Evolutionary conservation across 139 green algal genomes (phyloP), one percentile per base, ranked within the genome.

Genomic region (Chlorella sorokiniana): DNA sequence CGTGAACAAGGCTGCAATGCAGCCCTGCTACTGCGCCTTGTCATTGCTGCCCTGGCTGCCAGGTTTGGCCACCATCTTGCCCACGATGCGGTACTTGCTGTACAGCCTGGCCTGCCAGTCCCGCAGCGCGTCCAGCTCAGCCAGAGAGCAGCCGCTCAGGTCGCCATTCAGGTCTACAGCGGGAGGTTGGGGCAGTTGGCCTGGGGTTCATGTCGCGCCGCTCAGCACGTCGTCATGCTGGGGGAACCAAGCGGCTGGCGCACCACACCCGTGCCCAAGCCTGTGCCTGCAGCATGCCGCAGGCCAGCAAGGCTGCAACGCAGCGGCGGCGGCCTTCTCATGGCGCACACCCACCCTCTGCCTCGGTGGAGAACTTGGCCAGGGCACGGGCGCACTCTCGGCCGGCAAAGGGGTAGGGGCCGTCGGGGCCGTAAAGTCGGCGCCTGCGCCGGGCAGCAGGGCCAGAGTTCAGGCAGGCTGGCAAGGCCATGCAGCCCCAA

Each of bases 321-420:
- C n/a, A n/a, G n/a, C n/a, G n/a, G n/a, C n/a, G n/a, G 16, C 48
- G 48, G 14, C 11, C 16, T 59, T 59, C 16, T 22, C 16, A 65
- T 6, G 18, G 18, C 56, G 16, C 11, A 22, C 70, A 65, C 56
- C 44, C 59, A 84, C 80, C 80, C 48, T 37, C 45, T 14, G 86
- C 42, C 9, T 95, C 91, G 0, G 89, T 95, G 52, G 92, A 96
- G 37, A 93, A 89, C 65, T 95, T 88, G n/a, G 94, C 94, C 62
- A 97, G 90, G 1, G 94, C 94, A 0, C 92, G 87, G 0, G 94
- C 92, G 35, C 92, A 93, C 84, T 97, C 93, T 35, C 85, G 83
- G 35, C 94, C 94, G 1, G 90, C 94, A 90, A 97, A 97, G 1
- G 93, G 93, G 83, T 97, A 97, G n/a, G 93, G 85, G 20, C 93